phyloP scores from a whole-genome alignment of 495 filamentous ascomycete genomes.

The Hypoxylon perforatum region DNA sequence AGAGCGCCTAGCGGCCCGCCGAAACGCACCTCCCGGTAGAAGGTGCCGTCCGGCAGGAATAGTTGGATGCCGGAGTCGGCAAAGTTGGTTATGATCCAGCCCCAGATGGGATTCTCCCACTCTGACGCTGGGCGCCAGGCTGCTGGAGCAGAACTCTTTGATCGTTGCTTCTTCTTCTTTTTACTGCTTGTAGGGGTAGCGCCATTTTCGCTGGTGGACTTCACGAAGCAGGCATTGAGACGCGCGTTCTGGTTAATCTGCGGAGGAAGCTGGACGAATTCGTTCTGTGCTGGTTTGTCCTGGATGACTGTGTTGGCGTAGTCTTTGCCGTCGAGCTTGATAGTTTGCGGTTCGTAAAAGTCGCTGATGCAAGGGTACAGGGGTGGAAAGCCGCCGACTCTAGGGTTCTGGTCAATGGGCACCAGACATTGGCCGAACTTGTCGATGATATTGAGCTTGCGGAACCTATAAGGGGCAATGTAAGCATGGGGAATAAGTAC shows the following conservation, averaged over 20 bases:
- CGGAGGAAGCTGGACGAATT: constrained; percentile 59
- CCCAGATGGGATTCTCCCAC: constrained; percentile 64
- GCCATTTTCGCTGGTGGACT: constrained; percentile 4
- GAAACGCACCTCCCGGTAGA: constrained; percentile 62
- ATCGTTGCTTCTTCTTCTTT: background rate
- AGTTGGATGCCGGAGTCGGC: constrained; percentile 60
- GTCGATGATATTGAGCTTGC: constrained; percentile 61
- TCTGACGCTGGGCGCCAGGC: constrained; percentile 46
- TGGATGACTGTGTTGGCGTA: constrained; percentile 36
- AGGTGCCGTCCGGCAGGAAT: constrained; percentile 60
- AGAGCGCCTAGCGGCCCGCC: constrained; percentile 39
- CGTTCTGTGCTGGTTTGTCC: constrained; percentile 28
- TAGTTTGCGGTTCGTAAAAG: constrained; percentile 28
- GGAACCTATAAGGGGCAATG: constrained; percentile 40
- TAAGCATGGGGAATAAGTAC: constrained; percentile 17
- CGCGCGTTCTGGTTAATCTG: constrained; percentile 62
- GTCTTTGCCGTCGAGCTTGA: constrained; percentile 27
- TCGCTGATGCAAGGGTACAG: constrained; percentile 49
- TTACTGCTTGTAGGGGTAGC: background rate
- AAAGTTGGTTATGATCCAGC: constrained; percentile 66
- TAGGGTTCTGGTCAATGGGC: constrained; percentile 44
- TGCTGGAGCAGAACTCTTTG: background rate
- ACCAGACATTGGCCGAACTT: constrained; percentile 49
- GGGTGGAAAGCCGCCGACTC: constrained; percentile 41
- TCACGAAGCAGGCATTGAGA: constrained; percentile 52